A percentile compares a stretch with the other conserved stretches of the same genome.
phyloP scores from a whole-genome alignment of 1,284 basidiomycete species.

The Melampsora americana region DNA sequence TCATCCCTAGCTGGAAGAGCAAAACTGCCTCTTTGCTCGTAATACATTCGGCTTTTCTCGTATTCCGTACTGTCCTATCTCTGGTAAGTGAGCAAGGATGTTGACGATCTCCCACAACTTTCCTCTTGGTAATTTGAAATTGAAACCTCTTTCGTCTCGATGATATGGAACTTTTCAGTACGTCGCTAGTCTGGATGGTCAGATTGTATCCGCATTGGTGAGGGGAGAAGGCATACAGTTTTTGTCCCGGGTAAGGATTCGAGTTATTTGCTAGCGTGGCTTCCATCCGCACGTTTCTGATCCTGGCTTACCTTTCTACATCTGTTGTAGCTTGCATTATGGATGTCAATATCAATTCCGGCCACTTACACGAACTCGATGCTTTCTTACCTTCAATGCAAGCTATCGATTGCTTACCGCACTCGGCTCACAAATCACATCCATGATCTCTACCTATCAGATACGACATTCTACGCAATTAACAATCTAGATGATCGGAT shows the following conservation, averaged over 20 bases:
- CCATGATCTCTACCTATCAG: constrained; percentile 77
- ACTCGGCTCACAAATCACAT: constrained; percentile 80
- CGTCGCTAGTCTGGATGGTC: constrained; percentile 41
- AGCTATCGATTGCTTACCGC: constrained; percentile 86
- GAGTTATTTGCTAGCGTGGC: constrained; percentile 70
- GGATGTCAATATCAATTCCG: constrained; percentile 89
- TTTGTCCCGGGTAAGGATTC: constrained; percentile 20
- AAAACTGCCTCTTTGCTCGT: constrained; percentile 39
- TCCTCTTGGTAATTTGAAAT: constrained; percentile 5
- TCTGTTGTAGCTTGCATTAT: constrained; percentile 77
- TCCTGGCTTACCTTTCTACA: constrained; percentile 57
- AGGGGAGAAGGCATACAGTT: constrained; percentile 32
- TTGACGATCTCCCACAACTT: background rate
- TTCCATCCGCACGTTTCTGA: constrained; percentile 63
- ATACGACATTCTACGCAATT: constrained; percentile 81
- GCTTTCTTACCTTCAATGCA: constrained; percentile 89
- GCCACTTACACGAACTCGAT: constrained; percentile 94
- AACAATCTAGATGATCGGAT: constrained; percentile 83
- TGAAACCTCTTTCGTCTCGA: background rate
- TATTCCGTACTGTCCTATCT: constrained; percentile 38
- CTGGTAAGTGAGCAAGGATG: constrained; percentile 21
- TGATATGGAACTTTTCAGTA: background rate
- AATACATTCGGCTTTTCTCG: constrained; percentile 39
- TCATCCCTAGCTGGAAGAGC: constrained; percentile 41
- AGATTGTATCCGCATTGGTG: constrained; percentile 40